Base-by-base conservation (phyloP, 306 rosid genomes). In the Cicer cuneatum region DNA sequence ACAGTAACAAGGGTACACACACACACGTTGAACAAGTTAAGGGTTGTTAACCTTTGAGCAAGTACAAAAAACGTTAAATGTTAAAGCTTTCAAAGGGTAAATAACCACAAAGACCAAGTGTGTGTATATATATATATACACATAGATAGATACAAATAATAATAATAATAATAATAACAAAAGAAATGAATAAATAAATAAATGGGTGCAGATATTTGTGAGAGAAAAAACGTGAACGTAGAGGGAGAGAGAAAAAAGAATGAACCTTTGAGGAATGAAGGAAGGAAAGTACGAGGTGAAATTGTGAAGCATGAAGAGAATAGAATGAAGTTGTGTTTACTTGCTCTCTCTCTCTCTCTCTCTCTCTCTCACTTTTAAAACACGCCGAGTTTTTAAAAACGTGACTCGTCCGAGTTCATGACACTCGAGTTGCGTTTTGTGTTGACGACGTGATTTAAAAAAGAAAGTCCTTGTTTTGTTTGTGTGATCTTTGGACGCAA, bases 141-240 rank as follows among this genome's bases (percentile, higher is more conserved):
- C 2, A 21, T 21, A 21, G 24, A 21, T 21, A 21, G 24, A 21
- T 21, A 21, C 24, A 21, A 21, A 21, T 21, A 21, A 21, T 7
- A 49, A 49, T 49, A 67, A 76, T 41, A 47, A 37, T 0, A 38
- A 73, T n/a, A n/a, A n/a, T n/a, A 10, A 47, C n/a, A n/a, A 45
- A 73, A 33, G 0, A 79, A 90, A 80, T 79, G 86, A 90, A 84
- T 71, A 78, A 51, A 48, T 68, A 82, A 77, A 83, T 74, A 78
- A 48, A 24, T 54, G 24, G 24, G 24, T n/a, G 19, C 6, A 78
- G 77, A 78, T 78, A 86, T 81, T 83, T 84, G 2, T 29, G 33
- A 16, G 11, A 12, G 45, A 60, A 79, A 66, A 57, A 53, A 51
- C 51, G 71, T 78, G 76, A 51, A 58, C 57, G 16, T 18, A 5